Percentiles rank a stretch among this genome's conserved stretches.
These are phyloP conservation scores for Colletotrichum sp. DNA, from an alignment of 2,329 filamentous ascomycete species.

Conservation along the genomic window DNA sequence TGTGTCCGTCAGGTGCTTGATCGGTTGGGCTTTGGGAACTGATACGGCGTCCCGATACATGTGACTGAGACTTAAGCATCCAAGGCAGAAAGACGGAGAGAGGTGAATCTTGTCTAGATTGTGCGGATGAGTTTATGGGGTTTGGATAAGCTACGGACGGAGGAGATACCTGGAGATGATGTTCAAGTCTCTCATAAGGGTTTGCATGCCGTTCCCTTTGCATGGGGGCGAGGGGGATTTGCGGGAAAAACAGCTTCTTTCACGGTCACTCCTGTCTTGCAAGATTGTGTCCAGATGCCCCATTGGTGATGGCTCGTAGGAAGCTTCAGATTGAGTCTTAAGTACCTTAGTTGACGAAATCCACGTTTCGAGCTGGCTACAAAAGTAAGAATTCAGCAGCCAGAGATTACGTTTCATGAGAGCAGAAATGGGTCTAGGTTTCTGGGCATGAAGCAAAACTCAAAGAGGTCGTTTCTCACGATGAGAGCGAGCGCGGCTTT, in stretches of 20 bases:
- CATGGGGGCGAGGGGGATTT: neutral
- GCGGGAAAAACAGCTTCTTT: rapidly evolving
- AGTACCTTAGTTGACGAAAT: neutral
- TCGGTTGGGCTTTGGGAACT: no score
- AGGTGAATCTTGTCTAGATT: no score
- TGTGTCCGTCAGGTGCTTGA: no score
- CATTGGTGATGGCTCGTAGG: neutral
- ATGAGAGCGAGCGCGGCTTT: rapidly evolving
- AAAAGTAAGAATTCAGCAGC: neutral
- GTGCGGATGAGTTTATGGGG: no score
- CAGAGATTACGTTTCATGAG: neutral
- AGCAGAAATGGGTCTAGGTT: neutral
- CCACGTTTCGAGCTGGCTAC: neutral
- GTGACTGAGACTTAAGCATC: no score
- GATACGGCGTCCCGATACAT: no score
- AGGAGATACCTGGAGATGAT: rapidly evolving
- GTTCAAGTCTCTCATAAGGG: rapidly evolving
- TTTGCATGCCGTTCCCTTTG: neutral
- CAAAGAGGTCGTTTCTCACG: rapidly evolving
- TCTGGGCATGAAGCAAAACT: neutral
- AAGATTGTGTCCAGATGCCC: rapidly evolving
- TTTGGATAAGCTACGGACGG: neutral
- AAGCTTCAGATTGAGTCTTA: neutral
- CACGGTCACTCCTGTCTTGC: neutral
- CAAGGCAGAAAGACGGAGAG: no score